Evolutionary conservation across 1,284 basidiomycete genomes (phyloP), one percentile per base, ranked within the genome.

Genomic region (Rhodotorula glutinis): DNA sequence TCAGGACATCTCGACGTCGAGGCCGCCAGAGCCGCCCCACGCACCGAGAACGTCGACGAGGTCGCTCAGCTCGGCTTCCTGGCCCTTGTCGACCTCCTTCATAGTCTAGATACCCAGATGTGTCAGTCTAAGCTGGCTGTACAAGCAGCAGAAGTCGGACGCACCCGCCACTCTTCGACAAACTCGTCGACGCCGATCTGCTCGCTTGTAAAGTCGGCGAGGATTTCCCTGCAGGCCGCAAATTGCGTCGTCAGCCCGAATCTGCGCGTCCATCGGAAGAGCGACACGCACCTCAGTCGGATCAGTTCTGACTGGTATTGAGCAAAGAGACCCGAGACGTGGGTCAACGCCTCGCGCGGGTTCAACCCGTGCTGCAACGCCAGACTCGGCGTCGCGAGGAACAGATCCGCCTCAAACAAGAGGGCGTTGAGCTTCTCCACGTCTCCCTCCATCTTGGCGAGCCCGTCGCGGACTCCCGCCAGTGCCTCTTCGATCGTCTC

Each of bases 71-170:
- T 69, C 67, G 21, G 67, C 70, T 44, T 73, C 72, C 38, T 71
- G 64, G 16, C 70, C 72, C 55, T 71, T 69, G 67, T 73, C 72
- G 51, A 73, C 72, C 57, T 72, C 67, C 55, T 72, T 73, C 70
- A 73, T 73, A 16, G 63, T 65, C 52, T 54, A 52, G 5, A 11
- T 9, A 14, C 2, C 3, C 3, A 2, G 4, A 2, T 13, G 23
- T 2, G 29, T 49, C 44, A 49, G 47, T 17, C n/a, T n/a, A n/a
- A n/a, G n/a, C n/a, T n/a, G n/a, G n/a, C n/a, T n/a, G n/a, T n/a
- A n/a, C n/a, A n/a, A n/a, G n/a, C n/a, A n/a, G n/a, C n/a, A n/a
- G n/a, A n/a, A n/a, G n/a, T n/a, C n/a, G n/a, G 40, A 40, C 51
- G 56, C 33, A 69, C 70, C 30, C 59, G 57, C 72, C 72, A 73